Base-by-base conservation (phyloP, 306 rosid genomes). In the Fragaria nilgerrensis region DNA sequence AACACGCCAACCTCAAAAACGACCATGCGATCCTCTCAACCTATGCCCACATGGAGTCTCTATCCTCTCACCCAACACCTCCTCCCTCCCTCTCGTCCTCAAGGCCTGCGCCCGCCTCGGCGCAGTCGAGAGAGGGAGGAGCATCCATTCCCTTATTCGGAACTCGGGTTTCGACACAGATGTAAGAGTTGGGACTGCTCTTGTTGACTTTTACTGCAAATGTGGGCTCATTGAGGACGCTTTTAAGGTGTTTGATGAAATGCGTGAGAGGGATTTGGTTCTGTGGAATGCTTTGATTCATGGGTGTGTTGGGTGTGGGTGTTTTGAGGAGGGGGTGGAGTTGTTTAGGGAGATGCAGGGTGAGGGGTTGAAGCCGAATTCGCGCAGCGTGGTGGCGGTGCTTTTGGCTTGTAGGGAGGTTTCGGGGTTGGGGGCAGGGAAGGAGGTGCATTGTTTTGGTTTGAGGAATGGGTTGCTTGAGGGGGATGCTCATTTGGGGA, bases 231-330 rank as follows among this genome's bases (percentile, higher is more conserved):
- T 82, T 53, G 73, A 61, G 0, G 83, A 84, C 48, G 90, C 86
- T 7, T 15, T 82, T 5, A 2, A 70, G 7, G 76, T 82, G 82
- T 87, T 87, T 58, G 86, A 82, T 25, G 81, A 80, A 84, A 82
- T 87, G 81, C 48, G 43, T 25, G 85, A 44, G 66, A 77, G 84
- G 80, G 88, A 87, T 75, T 50, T 84, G 43, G 88, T 84, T 44
- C 75, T 70, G 27, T 87, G 86, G 88, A 87, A 84, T 23, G 83
- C 83, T n/a, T 59, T 87, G 83, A 71, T 87, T 74, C 70, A 75
- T 19, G 90, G 90, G 68, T 75, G 73, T 68, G 88, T 82, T 43
- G 70, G 73, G 45, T 82, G 86, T 68, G 73, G 74, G 22, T 72
- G 19, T 72, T 80, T 58, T 75, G 70, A 75, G 67, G 77, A 77